Conservation (phyloP, 1,284 basidiomycete genomes). For the Trichosporon sp. region DNA sequence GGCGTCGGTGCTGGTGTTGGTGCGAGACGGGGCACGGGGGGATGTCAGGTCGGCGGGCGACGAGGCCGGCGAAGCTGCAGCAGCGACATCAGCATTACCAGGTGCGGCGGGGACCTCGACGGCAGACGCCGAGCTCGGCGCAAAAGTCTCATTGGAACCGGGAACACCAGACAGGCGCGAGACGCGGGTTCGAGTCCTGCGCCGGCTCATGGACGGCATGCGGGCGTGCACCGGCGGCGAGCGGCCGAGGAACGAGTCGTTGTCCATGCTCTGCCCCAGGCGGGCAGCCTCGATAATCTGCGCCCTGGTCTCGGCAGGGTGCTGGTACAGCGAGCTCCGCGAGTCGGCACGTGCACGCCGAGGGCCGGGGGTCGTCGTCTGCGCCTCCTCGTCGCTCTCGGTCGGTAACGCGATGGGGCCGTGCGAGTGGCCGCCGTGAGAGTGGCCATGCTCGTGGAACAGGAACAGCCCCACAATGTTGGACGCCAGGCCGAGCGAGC, state of each 20-base stretch:
- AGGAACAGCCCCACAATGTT: slow-evolving; percentile 91
- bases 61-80: neutral
- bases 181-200: slow-evolving; percentile 14
- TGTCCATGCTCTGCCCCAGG: slow-evolving; percentile 30
- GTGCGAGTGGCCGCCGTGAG: slow-evolving; percentile 29
- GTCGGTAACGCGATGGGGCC: slow-evolving; percentile 28
- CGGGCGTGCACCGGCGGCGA: slow-evolving; percentile 24
- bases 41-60: neutral
- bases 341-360: slow-evolving; percentile 39
- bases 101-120: slow-evolving; percentile 7
- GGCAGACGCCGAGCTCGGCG: slow-evolving; percentile 23
- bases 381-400: slow-evolving; percentile 19
- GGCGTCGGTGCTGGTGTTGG: neutral
- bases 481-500: slow-evolving; percentile 78
- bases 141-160: slow-evolving; percentile 32
- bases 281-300: slow-evolving; percentile 78
- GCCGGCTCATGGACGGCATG: slow-evolving; percentile 14
- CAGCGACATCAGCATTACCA: neutral
- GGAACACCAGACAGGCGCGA: slow-evolving; percentile 15
- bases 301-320: slow-evolving; percentile 83
- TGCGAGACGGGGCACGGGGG: neutral
- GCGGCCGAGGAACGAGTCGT: slow-evolving; percentile 23
- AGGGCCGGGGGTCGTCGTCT: neutral
- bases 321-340: slow-evolving; percentile 50
- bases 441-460: slow-evolving; percentile 80